Evolutionary conservation across 2,329 filamentous ascomycete genomes (phyloP).

Genomic region (Nemania diffusa): DNA sequence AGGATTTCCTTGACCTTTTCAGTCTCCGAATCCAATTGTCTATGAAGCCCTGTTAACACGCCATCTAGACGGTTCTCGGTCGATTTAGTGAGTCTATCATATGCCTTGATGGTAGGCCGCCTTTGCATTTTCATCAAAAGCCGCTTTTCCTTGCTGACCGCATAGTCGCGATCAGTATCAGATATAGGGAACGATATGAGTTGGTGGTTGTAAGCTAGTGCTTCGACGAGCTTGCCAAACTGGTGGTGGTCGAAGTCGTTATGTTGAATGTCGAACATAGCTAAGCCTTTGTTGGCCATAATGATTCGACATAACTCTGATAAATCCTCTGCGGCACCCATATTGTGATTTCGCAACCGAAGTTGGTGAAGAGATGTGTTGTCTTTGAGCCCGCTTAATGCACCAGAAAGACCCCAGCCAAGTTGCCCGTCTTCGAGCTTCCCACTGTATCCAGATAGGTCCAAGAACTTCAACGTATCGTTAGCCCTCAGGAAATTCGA

Average conservation of each 20-base stretch:
- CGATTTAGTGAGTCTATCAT: slow-evolving; percentile 41
- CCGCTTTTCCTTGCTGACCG: slow-evolving; percentile 44
- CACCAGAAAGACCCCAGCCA: slow-evolving; percentile 62
- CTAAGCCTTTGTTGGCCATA: slow-evolving; percentile 59
- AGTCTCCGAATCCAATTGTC: slow-evolving; percentile 44
- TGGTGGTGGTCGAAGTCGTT: slow-evolving; percentile 62
- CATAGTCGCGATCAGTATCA: slow-evolving; percentile 43
- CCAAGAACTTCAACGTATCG: slow-evolving; percentile 61
- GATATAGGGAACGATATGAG: slow-evolving; percentile 49
- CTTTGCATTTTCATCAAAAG: slow-evolving; percentile 38
- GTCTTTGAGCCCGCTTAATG: slow-evolving; percentile 59
- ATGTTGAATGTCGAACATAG: slow-evolving; percentile 64
- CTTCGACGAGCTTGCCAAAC: slow-evolving; percentile 45
- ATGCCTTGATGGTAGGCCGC: slow-evolving; percentile 32
- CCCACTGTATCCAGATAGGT: slow-evolving; percentile 66
- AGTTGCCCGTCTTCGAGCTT: slow-evolving; percentile 68
- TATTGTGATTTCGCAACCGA: slow-evolving; percentile 66
- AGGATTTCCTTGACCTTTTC: slow-evolving; percentile 39
- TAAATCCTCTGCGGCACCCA: slow-evolving; percentile 54
- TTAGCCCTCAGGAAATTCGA: slow-evolving; percentile 64
- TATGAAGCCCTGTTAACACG: slow-evolving; percentile 41
- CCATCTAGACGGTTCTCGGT: slow-evolving; percentile 43
- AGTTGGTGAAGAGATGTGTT: slow-evolving; percentile 61
- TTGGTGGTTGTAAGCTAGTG: slow-evolving; percentile 45
- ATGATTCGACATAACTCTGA: slow-evolving; percentile 61